phyloP scores from a whole-genome alignment of 805 yeast genomes.

The Ogataea pini region DNA sequence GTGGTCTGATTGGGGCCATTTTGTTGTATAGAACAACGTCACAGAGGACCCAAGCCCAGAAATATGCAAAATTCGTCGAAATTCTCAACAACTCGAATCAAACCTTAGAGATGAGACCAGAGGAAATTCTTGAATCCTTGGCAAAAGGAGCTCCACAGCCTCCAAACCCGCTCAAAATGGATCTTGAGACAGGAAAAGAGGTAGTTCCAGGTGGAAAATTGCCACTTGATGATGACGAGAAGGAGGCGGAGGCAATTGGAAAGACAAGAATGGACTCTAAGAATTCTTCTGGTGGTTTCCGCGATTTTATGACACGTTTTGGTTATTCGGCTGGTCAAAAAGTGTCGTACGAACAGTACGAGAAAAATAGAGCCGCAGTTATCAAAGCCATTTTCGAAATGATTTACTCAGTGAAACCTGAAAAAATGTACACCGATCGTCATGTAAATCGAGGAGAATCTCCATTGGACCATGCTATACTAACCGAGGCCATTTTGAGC shows the following conservation, averaged over 20 bases:
- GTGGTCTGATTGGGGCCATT: constrained; percentile 4
- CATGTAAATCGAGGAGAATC: constrained; percentile 12
- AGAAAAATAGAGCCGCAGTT: constrained; percentile 19
- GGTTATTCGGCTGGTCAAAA: neutral
- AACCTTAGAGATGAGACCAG: constrained; percentile 14
- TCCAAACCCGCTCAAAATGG: neutral
- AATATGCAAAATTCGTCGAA: constrained; percentile 11
- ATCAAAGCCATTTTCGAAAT: constrained; percentile 26
- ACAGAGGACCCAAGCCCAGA: neutral
- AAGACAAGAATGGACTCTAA: no score
- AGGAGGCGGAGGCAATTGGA: no score
- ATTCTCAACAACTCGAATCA: constrained; percentile 12
- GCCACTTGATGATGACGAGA: neutral
- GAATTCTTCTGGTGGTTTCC: neutral
- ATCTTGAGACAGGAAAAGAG: neutral
- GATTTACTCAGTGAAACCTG: constrained; percentile 22
- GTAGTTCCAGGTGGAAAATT: neutral
- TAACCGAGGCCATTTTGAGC: constrained; percentile 18
- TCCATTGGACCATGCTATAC: constrained; percentile 14
- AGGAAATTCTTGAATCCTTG: constrained; percentile 12
- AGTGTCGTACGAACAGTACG: constrained; percentile 11
- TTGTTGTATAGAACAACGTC: constrained; percentile 4
- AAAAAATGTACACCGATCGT: constrained; percentile 15
- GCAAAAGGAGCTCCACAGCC: constrained; percentile 10
- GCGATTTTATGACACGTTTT: neutral